Evolutionary conservation across 1,284 basidiomycete species (phyloP), one percentile per base, ranked within the genome.

Genomic region (Ceratobasidium sp.): DNA sequence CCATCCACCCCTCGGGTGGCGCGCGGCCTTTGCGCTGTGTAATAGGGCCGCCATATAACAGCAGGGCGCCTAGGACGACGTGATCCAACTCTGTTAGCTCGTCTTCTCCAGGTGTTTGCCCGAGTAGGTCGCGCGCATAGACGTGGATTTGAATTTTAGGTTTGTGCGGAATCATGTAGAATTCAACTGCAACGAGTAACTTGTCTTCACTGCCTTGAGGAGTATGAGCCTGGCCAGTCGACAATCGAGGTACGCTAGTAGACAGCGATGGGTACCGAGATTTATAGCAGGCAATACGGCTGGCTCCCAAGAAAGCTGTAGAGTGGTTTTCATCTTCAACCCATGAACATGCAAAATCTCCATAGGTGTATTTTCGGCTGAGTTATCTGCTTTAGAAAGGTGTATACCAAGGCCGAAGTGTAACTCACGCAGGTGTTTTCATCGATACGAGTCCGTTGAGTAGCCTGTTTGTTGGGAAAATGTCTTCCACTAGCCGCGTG

Each of bases 51-150:
- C n/a, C 46, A 26, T 4, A 33, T 3, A 44, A 15, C 23, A 62
- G n/a, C 23, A 74, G 44, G 6, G 70, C 70, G 33, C 70, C 38
- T 42, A 74, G 15, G 17, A 74, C 46, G 20, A 74, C 46, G 52
- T 74, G 70, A n/a, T 74, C 70, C 52, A 74, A 28, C 23, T 74
- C 70, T 20, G 70, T 50, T 17, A 74, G n/a, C 9, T 26, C 70
- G n/a, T 74, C 70, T 23, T 4, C 26, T 17, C 59, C 44, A 42
- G 44, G 23, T 10, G 10, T 26, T 23, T 54, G 70, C 57, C 48
- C 28, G 10, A 64, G 59, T 33, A 64, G n/a, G 42, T 52, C 44
- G n/a, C 46, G 70, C 17, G 54, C 42, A 26, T 50, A 26, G 13
- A 74, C 17, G 26, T 64, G 40, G 38, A 74, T 74, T 23, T 52